Conservation (phyloP, 805 yeast species). For the Cyberlindnera euphorbiiphila region DNA sequence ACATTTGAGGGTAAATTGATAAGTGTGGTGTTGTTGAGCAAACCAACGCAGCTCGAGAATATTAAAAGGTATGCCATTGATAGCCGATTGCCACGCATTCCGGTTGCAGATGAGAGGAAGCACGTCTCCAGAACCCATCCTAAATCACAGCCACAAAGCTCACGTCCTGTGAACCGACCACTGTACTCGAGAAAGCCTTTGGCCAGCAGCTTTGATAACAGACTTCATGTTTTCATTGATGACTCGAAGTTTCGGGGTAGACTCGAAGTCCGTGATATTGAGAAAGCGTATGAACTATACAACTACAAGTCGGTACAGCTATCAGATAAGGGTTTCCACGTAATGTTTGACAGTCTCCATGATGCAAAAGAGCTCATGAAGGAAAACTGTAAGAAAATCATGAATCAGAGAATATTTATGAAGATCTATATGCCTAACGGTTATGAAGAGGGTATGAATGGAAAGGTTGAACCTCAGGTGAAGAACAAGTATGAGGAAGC, state of each 20-base stretch:
- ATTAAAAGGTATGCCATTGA: background rate
- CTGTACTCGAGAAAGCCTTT: background rate
- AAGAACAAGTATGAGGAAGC: conserved; percentile 44
- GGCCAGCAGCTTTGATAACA: background rate
- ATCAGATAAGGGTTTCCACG: conserved; percentile 50
- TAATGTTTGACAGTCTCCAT: conserved; percentile 57
- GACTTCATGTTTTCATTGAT: conserved; percentile 1
- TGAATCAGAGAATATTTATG: conserved; percentile 40
- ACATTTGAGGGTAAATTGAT: conserved; percentile 51
- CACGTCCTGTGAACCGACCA: background rate
- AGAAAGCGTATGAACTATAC: background rate
- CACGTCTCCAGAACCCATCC: no score
- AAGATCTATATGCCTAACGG: conserved; percentile 25
- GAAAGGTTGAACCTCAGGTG: conserved; percentile 19
- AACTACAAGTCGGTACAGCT: background rate
- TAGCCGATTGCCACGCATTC: background rate
- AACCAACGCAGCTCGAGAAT: background rate
- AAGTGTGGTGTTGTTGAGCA: conserved; percentile 35
- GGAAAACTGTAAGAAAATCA: conserved; percentile 55
- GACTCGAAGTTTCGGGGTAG: background rate
- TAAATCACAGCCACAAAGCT: no score
- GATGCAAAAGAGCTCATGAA: conserved; percentile 60
- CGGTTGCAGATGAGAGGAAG: background rate
- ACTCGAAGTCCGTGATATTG: conserved; percentile 1
- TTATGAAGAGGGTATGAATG: no score